Evolutionary conservation across 768 basidiomycete genomes (phyloP).

Genomic region (Phylloporus arenicola): DNA sequence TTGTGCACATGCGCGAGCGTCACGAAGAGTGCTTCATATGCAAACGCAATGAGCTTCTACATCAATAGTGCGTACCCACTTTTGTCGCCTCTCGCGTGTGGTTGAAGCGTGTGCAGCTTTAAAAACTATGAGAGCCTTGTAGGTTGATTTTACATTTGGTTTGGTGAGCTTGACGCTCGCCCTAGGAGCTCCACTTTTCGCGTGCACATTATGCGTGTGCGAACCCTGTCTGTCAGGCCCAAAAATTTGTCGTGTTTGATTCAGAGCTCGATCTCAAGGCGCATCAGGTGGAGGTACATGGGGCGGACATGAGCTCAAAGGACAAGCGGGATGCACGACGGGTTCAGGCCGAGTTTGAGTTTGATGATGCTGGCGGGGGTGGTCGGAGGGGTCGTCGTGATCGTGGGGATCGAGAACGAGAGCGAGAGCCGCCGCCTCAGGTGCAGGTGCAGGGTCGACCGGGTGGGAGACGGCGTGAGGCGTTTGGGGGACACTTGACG

Average conservation of each 20-base stretch:
- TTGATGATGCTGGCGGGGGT: constrained; percentile 50
- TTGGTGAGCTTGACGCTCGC: constrained; percentile 1
- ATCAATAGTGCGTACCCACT: constrained; percentile 71
- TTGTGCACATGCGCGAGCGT: constrained; percentile 82
- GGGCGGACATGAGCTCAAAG: constrained; percentile 62
- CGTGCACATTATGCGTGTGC: constrained; percentile 73
- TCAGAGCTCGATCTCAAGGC: constrained; percentile 84
- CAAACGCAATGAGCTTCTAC: constrained; percentile 69
- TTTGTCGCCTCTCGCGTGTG: neutral
- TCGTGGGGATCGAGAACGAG: constrained; percentile 47
- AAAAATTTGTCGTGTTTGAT: constrained; percentile 94
- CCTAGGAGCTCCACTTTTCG: constrained; percentile 71
- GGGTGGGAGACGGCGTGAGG: constrained; percentile 47
- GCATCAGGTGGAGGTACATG: constrained; percentile 84
- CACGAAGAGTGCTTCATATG: constrained; percentile 98
- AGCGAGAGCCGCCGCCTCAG: constrained; percentile 33
- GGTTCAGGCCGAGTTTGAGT: constrained; percentile 61
- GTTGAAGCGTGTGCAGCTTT: constrained; percentile 47
- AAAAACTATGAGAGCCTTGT: constrained; percentile 73
- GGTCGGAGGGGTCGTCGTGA: constrained; percentile 43
- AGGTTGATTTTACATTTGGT: constrained; percentile 21
- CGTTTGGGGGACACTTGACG: constrained; percentile 59
- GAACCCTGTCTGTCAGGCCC: constrained; percentile 66
- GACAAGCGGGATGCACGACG: constrained; percentile 66
- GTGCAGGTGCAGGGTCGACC: constrained; percentile 28